Evolutionary conservation across 129 eudicot genomes (phyloP).

Genomic region (Lactuca saligna): DNA sequence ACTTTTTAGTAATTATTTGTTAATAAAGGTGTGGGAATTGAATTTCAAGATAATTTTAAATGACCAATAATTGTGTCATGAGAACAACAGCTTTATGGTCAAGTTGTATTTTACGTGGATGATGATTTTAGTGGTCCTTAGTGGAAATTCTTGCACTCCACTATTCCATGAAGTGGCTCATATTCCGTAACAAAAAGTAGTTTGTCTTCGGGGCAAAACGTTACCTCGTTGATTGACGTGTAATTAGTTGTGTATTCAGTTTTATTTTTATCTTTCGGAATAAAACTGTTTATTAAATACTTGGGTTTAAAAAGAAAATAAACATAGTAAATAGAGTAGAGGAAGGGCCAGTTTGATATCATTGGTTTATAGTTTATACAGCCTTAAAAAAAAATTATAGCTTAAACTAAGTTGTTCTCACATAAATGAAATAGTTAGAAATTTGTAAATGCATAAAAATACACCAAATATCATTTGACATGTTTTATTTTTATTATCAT

Average conservation of each 20-base stretch:
- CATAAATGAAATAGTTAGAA: background rate
- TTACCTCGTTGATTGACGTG: background rate
- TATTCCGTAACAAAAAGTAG: conserved; percentile 22
- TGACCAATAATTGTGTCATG: conserved; percentile 5
- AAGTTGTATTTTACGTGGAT: conserved; percentile 29
- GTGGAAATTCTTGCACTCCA: conserved; percentile 28
- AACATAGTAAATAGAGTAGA: background rate
- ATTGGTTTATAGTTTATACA: background rate
- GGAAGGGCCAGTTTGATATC: background rate
- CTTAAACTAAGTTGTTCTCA: background rate
- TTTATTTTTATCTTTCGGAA: no score
- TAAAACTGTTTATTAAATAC: no score
- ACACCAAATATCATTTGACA: background rate
- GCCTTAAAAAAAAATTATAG: no score
- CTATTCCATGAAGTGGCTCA: conserved; percentile 37
- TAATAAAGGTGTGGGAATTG: background rate
- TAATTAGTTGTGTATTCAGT: background rate
- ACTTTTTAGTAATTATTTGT: no score
- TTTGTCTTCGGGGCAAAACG: background rate
- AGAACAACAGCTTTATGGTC: conserved; percentile 18
- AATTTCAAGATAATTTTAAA: background rate
- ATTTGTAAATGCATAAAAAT: background rate
- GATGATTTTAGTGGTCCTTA: conserved; percentile 23
- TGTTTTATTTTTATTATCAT: no score
- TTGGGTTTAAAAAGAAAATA: background rate